Conservation (phyloP, 306 rosid species). For the Styphnolobium japonicum region DNA sequence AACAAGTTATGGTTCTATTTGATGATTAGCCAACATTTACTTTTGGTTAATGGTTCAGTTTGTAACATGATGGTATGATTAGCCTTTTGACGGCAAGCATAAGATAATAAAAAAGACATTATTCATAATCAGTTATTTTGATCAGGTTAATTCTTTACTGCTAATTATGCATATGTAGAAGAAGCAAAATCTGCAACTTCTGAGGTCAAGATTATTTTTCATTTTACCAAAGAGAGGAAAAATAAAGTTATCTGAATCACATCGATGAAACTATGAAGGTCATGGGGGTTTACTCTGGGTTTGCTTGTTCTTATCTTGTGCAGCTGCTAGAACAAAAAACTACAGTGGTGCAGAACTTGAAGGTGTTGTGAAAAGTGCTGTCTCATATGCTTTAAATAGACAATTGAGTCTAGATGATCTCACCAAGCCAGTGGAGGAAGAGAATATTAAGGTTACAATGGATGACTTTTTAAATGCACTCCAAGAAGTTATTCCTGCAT, state of each 20-base stretch:
- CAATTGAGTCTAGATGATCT: constrained; percentile 92
- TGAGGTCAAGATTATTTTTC: not conserved
- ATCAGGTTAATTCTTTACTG: not conserved
- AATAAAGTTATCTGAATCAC: constrained; percentile 1
- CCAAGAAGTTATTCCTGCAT: constrained; percentile 78
- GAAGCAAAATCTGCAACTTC: not conserved
- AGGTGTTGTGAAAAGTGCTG: constrained; percentile 99
- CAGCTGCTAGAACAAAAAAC: constrained; percentile 98
- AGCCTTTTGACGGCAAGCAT: not conserved
- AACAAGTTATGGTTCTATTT: constrained; percentile 2
- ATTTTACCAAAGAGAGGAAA: not conserved
- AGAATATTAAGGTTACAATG: constrained; percentile 91
- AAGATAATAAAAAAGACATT: not conserved
- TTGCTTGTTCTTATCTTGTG: constrained; percentile 21
- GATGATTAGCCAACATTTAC: not conserved
- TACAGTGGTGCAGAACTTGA: constrained; percentile 99
- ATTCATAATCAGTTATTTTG: constrained; percentile 1
- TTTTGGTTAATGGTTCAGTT: constrained; percentile 8
- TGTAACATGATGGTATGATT: constrained; percentile 4
- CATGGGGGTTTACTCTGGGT: constrained; percentile 13
- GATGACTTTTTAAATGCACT: constrained; percentile 90
- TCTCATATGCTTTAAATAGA: constrained; percentile 91
- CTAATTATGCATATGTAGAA: constrained; percentile 3
- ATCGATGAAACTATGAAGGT: constrained; percentile 8
- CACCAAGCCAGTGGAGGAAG: constrained; percentile 94